Conservation (phyloP, 208 protist genomes). For the Vickermania ingenoplastis region DNA sequence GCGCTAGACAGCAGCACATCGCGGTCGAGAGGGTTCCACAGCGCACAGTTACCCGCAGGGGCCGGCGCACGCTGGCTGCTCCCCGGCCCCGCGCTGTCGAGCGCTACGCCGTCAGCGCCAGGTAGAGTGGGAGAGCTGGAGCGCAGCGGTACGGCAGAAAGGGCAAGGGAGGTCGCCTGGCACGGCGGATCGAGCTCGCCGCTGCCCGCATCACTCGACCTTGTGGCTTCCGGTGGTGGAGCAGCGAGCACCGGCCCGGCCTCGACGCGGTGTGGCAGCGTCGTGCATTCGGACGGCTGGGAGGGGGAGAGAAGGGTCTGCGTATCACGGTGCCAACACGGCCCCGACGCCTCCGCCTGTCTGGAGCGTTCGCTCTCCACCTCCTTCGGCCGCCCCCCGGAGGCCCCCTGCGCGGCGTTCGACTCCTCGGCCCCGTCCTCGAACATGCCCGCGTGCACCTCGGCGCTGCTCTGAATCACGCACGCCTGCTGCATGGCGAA, state of each 20-base stretch:
- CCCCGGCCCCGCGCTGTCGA: background rate
- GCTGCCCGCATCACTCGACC: background rate
- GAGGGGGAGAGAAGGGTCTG: background rate
- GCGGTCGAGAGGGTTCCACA: constrained; percentile 3
- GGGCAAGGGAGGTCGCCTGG: background rate
- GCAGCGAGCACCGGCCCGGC: too few relatives aligned
- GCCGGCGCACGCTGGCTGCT: background rate
- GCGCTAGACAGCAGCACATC: constrained; percentile 30
- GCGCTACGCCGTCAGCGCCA: background rate
- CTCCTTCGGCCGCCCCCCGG: too few relatives aligned
- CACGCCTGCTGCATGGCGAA: constrained; percentile 6
- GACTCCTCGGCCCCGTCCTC: too few relatives aligned
- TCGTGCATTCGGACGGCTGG: background rate
- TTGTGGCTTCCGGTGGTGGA: background rate
- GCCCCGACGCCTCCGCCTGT: background rate
- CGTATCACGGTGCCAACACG: background rate
- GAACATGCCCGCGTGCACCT: background rate
- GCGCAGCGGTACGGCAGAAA: background rate
- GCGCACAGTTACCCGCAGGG: too few relatives aligned
- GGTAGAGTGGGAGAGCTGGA: background rate
- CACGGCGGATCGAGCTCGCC: background rate
- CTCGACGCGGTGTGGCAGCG: background rate
- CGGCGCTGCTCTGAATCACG: background rate
- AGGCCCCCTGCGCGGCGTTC: too few relatives aligned
- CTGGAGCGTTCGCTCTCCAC: background rate